phyloP scores from a whole-genome alignment of 495 filamentous ascomycete genomes.

The Massariosphaeria phaeospora region DNA sequence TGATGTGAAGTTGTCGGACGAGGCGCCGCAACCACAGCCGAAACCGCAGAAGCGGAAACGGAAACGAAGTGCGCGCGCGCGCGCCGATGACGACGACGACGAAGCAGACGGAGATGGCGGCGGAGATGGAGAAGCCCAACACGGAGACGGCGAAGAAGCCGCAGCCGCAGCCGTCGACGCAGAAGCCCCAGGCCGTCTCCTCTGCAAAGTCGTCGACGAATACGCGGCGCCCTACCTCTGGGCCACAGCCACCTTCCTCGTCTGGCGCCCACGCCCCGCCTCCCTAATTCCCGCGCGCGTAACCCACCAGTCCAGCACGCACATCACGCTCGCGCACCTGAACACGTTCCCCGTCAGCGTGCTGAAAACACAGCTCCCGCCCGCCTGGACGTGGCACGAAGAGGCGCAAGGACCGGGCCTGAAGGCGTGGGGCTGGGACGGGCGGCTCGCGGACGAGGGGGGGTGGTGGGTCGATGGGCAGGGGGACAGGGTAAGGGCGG shows the following conservation, averaged over 20 bases:
- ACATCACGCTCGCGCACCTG: slow-evolving; percentile 64
- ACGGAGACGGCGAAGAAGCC: slow-evolving; percentile 31
- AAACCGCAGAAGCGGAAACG: slow-evolving; percentile 2
- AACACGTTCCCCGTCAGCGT: slow-evolving; percentile 75
- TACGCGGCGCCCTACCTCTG: slow-evolving; percentile 65
- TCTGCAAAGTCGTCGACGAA: slow-evolving; percentile 57
- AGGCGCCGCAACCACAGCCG: slow-evolving; percentile 12
- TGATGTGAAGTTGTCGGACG: slow-evolving; percentile 46
- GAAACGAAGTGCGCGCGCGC: slow-evolving; percentile 24
- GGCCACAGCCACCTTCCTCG: slow-evolving; percentile 66
- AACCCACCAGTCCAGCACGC: slow-evolving; percentile 67
- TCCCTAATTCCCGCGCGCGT: slow-evolving; percentile 55
- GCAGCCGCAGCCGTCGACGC: slow-evolving; percentile 25
- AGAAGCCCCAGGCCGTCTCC: slow-evolving; percentile 42
- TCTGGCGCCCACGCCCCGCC: slow-evolving; percentile 60
- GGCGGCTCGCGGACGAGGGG: slow-evolving; percentile 32
- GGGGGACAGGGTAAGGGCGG: slow-evolving; percentile 58
- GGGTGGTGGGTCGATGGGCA: slow-evolving; percentile 61
- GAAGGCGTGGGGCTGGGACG: slow-evolving; percentile 16
- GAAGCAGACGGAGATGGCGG: slow-evolving; percentile 27
- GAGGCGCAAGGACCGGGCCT: slow-evolving; percentile 6
- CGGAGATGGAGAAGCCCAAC: too few species aligned
- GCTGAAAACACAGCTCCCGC: slow-evolving; percentile 59
- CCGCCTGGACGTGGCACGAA: slow-evolving; percentile 58
- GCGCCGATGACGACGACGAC: slow-evolving; percentile 33